These are phyloP conservation scores for Sanghuangporus baumii DNA, from an alignment of 1,284 basidiomycete genomes.

Conservation along the genomic window DNA sequence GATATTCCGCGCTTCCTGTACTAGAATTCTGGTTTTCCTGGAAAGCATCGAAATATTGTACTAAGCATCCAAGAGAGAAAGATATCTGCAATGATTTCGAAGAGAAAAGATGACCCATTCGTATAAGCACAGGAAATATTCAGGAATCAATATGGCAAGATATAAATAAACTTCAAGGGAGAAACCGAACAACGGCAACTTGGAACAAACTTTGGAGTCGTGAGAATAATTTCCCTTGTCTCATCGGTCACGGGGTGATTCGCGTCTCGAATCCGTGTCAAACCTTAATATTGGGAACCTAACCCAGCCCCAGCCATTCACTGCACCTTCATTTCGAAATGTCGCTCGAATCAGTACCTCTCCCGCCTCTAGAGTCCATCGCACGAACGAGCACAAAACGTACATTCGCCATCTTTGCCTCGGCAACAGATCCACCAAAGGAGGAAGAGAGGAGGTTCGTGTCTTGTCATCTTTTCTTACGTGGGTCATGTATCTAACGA, in stretches of 20 bases:
- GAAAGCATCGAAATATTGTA: too few relatives aligned
- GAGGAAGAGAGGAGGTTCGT: conserved; percentile 69
- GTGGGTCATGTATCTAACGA: conserved; percentile 2
- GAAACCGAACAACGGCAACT: background rate
- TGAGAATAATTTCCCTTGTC: too few relatives aligned
- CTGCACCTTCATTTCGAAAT: background rate
- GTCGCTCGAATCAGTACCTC: conserved; percentile 24
- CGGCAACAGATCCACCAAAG: conserved; percentile 51
- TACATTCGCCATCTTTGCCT: conserved; percentile 63
- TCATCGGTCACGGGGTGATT: too few relatives aligned
- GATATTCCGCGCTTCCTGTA: too few relatives aligned
- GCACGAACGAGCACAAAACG: conserved; percentile 58
- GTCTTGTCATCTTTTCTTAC: background rate
- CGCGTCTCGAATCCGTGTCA: too few relatives aligned
- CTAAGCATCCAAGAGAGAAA: too few relatives aligned
- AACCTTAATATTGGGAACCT: too few relatives aligned
- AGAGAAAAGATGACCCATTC: background rate
- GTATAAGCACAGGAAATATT: background rate
- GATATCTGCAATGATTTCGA: background rate
- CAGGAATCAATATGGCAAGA: background rate
- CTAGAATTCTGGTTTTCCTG: too few relatives aligned
- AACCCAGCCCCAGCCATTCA: background rate
- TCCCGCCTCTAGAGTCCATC: conserved; percentile 66
- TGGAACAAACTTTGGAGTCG: background rate
- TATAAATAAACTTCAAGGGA: background rate